Percentiles rank a stretch among this genome's conserved stretches.
Evolutionary conservation across 306 rosid genomes (phyloP).

Genomic region (Pterocarpus santalinus): DNA sequence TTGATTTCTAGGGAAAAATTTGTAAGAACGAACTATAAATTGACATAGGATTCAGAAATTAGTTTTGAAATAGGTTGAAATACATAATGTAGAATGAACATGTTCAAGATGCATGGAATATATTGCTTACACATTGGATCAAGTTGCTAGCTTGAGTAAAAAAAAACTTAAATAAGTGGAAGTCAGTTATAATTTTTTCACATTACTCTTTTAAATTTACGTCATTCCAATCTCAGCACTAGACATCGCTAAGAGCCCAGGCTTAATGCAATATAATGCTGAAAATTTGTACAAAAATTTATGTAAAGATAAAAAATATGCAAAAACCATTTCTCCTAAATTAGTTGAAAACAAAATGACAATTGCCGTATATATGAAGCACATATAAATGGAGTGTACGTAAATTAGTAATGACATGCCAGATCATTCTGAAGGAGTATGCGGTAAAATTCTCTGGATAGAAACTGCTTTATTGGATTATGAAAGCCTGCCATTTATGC

Average conservation of each 20-base stretch:
- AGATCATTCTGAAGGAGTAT: slow-evolving; percentile 24
- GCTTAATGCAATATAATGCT: neutral
- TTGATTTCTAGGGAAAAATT: too few species aligned
- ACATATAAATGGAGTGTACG: neutral
- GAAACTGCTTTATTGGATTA: slow-evolving; percentile 30
- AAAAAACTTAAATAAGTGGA: neutral
- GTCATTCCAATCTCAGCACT: too few species aligned
- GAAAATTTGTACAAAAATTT: neutral
- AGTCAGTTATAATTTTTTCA: neutral
- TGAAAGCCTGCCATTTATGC: slow-evolving; percentile 45
- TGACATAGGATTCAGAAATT: neutral
- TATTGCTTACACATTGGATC: neutral
- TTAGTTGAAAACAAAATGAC: neutral
- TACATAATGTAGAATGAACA: neutral
- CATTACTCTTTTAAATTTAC: neutral
- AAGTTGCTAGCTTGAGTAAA: neutral
- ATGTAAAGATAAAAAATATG: neutral
- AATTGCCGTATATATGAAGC: neutral
- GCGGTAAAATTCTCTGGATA: neutral
- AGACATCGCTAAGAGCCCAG: too few species aligned
- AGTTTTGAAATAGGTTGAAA: neutral
- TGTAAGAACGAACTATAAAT: too few species aligned
- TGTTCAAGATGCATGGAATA: neutral
- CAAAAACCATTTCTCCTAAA: neutral
- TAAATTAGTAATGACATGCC: neutral